Conservation (phyloP, 2,329 filamentous ascomycete genomes). For the Plectosphaerella sp. region DNA sequence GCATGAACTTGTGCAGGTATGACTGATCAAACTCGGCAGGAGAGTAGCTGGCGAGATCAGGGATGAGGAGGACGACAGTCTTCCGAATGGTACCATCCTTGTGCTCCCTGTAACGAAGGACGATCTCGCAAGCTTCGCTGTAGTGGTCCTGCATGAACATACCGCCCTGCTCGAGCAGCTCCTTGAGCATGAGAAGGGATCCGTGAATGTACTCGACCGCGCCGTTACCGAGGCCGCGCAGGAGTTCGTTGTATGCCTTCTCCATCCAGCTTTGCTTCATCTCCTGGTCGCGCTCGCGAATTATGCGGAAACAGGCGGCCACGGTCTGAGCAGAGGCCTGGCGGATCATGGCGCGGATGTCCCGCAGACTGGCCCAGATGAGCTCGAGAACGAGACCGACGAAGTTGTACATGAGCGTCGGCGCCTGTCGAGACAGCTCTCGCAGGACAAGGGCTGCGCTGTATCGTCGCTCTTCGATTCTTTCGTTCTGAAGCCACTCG, state of each 20-base stretch:
- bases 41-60: conserved; percentile 87
- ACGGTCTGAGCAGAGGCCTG: conserved; percentile 90
- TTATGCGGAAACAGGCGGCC: conserved; percentile 92
- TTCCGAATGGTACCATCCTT: conserved; percentile 81
- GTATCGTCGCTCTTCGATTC: conserved; percentile 88
- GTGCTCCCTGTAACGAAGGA: conserved; percentile 89
- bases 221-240: conserved; percentile 71
- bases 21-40: conserved; percentile 83
- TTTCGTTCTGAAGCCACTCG: conserved; percentile 94
- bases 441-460: conserved; percentile 87
- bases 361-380: conserved; percentile 90
- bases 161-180: conserved; percentile 87
- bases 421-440: conserved; percentile 87
- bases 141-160: conserved; percentile 99
- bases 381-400: conserved; percentile 93
- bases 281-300: conserved; percentile 84
- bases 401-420: conserved; percentile 92
- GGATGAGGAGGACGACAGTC: conserved; percentile 87
- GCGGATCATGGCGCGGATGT: conserved; percentile 85
- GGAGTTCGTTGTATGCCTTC: conserved; percentile 83
- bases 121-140: conserved; percentile 85
- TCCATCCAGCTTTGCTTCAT: conserved; percentile 85
- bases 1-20: conserved; percentile 95
- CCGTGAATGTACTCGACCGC: conserved; percentile 88
- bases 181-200: conserved; percentile 88